Conservation (phyloP, 176 grass and related monocot genomes). For the Thalia dealbata region DNA sequence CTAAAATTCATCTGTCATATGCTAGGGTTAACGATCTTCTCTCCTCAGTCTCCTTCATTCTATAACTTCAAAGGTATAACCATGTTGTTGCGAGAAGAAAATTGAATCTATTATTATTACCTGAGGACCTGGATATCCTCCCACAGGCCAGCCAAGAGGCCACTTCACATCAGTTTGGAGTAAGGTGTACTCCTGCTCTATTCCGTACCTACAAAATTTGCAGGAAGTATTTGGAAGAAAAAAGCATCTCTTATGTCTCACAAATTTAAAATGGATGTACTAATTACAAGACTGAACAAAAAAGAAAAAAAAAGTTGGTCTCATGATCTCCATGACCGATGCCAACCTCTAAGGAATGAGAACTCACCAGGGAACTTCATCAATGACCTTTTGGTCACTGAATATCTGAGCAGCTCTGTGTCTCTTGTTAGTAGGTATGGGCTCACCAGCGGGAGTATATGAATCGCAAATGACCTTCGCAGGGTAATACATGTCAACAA, state of each 20-base stretch:
- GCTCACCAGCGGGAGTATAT: conserved; percentile 60
- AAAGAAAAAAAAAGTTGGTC: not conserved
- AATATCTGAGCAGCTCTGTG: conserved; percentile 64
- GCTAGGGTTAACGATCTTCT: not conserved
- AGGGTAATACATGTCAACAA: not conserved
- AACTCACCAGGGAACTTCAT: conserved; percentile 80
- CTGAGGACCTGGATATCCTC: conserved; percentile 96
- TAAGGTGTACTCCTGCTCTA: conserved; percentile 98
- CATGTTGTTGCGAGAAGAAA: not conserved
- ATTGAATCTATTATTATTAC: conserved; percentile 40
- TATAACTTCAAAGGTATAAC: not conserved
- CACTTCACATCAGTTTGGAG: conserved; percentile 76
- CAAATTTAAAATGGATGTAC: not conserved
- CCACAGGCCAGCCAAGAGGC: conserved; percentile 98
- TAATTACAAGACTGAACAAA: not conserved
- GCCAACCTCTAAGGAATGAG: not conserved
- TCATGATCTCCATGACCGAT: not conserved
- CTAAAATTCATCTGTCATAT: too few species aligned
- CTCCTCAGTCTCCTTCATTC: not conserved
- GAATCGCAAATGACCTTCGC: conserved; percentile 76
- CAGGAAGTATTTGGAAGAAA: not conserved
- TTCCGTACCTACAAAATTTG: conserved; percentile 61
- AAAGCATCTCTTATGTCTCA: conserved; percentile 1
- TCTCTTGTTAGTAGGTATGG: conserved; percentile 77
- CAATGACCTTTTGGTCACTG: conserved; percentile 57